Base-by-base conservation (phyloP, 192 early-diverging fungal genomes). In the Coemansia sp. region DNA sequence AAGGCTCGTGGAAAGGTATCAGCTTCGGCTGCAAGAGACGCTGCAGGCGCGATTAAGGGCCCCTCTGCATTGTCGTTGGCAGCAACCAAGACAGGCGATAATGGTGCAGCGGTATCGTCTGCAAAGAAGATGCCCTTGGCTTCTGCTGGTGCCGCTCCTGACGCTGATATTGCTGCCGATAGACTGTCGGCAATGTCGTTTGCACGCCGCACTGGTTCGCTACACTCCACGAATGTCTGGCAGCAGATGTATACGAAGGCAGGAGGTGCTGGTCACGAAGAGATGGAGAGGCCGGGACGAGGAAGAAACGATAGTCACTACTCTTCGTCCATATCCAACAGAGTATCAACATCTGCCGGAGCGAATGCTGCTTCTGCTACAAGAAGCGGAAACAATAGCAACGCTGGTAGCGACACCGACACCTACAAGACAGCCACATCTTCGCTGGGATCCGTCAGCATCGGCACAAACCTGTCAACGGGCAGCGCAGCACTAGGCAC, bases 191-290 rank as follows among this genome's bases (percentile, higher is more conserved):
- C 75, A 2, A 57, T 63, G 57, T 51, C 69, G 39, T 77, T 77
- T 71, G 75, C 75, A 49, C 63, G 68, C 32, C 76, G 76, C 32
- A 41, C 55, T 10, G 71, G 76, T 4, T 70, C 76, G 3, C 53
- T 74, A 39, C 76, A 79, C 56, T 79, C 76, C 25, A 69, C 67
- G 1, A 68, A 73, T 11, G 76, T 79, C 44, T 79, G 76, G 76
- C 76, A 67, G 68, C 71, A 74, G 43, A 79, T 79, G 68, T 63
- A 66, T 51, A 13, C 39, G 14, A 72, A 72, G 64, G 1, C 51
- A 7, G 66, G 37, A 43, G 17, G 40, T 37, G 46, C 22, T 22
- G 16, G 22, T 5, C 50, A 8, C 11, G 39, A 39, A 32, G 63
- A 64, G 63, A 44, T 32, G 37, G 13, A 5, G 13, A 45, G 44